phyloP scores from a whole-genome alignment of 2,329 filamentous ascomycete genomes.

The Tolypocladium cylindrosporum region DNA sequence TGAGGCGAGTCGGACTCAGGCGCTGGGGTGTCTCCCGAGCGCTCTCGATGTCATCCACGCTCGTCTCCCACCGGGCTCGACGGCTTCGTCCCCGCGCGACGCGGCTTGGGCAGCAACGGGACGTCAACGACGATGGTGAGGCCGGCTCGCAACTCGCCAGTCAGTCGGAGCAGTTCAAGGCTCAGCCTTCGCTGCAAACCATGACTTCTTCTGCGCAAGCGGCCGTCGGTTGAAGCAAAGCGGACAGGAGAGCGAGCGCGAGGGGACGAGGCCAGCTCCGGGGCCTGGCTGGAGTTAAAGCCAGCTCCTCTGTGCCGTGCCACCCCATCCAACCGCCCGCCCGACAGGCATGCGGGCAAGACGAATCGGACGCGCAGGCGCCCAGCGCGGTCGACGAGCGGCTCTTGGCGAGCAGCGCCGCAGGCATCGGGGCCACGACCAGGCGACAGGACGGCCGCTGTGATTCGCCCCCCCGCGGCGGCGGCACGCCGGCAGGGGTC shows the following conservation, averaged over 20 bases:
- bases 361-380: not conserved
- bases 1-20: not conserved
- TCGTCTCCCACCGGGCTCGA: not conserved
- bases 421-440: not conserved
- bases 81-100: not conserved
- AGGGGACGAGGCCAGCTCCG: not conserved
- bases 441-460: not conserved
- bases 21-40: no score
- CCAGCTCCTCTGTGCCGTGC: not conserved
- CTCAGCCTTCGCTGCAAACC: not conserved
- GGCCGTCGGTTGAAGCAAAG: no score
- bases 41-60: not conserved
- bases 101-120: not conserved
- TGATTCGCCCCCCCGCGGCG: not conserved
- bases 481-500: not conserved
- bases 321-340: not conserved
- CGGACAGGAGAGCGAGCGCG: not conserved
- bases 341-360: not conserved
- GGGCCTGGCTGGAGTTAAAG: not conserved
- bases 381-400: not conserved
- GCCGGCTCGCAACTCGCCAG: not conserved
- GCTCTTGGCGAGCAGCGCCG: not conserved
- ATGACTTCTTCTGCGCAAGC: not conserved
- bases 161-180: not conserved
- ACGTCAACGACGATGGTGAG: not conserved